Conservation (phyloP, 2,329 filamentous ascomycete genomes). For the Penicillium sp. region DNA sequence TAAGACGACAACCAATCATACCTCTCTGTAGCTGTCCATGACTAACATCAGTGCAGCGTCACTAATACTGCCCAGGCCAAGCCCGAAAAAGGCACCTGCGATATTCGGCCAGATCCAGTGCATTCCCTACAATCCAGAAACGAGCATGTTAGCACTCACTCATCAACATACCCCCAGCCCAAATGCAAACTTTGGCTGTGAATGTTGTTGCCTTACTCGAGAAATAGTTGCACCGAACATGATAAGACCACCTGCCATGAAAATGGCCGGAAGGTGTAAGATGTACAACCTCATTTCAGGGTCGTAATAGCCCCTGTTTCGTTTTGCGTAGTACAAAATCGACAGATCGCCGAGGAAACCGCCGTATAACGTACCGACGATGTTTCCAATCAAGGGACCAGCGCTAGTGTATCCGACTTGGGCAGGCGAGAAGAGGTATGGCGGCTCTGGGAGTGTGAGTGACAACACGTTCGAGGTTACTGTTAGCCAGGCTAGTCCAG, state of each 20-base stretch:
- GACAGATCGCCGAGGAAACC: constrained; percentile 41
- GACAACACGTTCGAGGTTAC: constrained; percentile 32
- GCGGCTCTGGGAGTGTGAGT: constrained; percentile 35
- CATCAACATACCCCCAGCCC: not conserved
- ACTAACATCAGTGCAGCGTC: constrained; percentile 28
- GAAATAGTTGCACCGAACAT: constrained; percentile 42
- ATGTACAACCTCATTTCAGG: constrained; percentile 49
- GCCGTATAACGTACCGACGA: constrained; percentile 42
- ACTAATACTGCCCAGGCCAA: constrained; percentile 40
- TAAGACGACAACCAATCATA: constrained; percentile 7
- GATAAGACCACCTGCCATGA: constrained; percentile 44
- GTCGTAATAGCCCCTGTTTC: constrained; percentile 49
- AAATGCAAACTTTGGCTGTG: not conserved
- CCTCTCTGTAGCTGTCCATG: constrained; percentile 35
- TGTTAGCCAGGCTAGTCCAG: constrained; percentile 37
- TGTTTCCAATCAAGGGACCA: constrained; percentile 40
- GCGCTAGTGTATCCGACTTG: constrained; percentile 35
- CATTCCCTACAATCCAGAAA: constrained; percentile 34
- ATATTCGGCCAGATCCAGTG: constrained; percentile 45
- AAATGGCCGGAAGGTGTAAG: constrained; percentile 34
- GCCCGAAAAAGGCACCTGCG: constrained; percentile 38
- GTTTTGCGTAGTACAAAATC: constrained; percentile 42
- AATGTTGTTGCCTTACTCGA: constrained; percentile 25
- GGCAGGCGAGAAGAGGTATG: constrained; percentile 32
- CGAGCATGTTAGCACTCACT: not conserved